phyloP scores from a whole-genome alignment of 495 filamentous ascomycete genomes.

The Astrothelium macrocarpum region DNA sequence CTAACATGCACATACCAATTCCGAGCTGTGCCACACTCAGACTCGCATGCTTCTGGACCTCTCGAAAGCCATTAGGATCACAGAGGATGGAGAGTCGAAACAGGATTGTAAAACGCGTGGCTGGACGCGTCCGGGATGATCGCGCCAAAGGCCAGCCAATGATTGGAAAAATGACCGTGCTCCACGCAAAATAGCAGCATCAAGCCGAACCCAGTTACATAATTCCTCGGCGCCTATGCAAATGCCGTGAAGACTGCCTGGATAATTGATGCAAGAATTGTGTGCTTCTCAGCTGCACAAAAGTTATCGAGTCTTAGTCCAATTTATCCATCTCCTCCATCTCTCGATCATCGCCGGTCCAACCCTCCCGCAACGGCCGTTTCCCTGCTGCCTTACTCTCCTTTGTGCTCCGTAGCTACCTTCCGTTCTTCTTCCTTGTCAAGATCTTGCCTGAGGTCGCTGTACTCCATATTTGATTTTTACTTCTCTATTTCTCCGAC shows the following conservation, averaged over 20 bases:
- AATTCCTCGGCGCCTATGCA: not conserved
- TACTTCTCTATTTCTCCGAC: not conserved
- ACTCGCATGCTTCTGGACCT: not conserved
- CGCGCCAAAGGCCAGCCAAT: not conserved
- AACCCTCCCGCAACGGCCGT: conserved; percentile 4
- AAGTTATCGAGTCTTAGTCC: not conserved
- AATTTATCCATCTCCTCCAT: conserved; percentile 7
- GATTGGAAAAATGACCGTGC: not conserved
- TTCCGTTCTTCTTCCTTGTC: not conserved
- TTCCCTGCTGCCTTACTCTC: not conserved
- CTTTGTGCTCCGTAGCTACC: not conserved
- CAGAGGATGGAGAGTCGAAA: not conserved
- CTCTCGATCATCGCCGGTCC: conserved; percentile 5
- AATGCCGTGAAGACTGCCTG: not conserved
- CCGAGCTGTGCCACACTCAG: not conserved
- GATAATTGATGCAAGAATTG: not conserved
- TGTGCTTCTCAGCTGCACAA: not conserved
- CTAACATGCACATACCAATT: too few relatives aligned
- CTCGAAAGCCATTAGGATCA: not conserved
- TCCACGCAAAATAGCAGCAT: conserved; percentile 1
- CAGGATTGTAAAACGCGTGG: conserved; percentile 5
- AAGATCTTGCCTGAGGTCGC: not conserved
- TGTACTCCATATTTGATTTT: not conserved
- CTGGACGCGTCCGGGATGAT: conserved; percentile 1
- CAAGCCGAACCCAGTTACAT: not conserved